Base-by-base conservation (phyloP, 305 asterid species). In the Withania somnifera region DNA sequence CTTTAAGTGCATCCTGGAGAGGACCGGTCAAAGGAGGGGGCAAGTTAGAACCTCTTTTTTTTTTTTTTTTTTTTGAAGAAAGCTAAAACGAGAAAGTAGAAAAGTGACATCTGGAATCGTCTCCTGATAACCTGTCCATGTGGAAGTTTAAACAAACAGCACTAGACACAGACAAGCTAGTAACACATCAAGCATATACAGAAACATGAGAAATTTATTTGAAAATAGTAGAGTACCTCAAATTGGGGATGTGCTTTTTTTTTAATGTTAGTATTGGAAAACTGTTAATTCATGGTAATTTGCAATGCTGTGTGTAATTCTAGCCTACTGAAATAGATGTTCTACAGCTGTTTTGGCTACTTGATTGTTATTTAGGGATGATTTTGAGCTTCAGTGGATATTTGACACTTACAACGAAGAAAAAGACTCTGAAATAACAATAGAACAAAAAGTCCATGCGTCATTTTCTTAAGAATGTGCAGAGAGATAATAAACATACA, bases 1-100 rank as follows among this genome's bases (percentile, higher is more conserved):
- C 95, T 83, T 90, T 90, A 58, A 89, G 50, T 80, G 95, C 93
- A 86, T 78, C 95, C 97, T 93, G 77, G 36, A 76, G 73, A 82
- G 81, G 87, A 58, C 40, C 64, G 24, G 36, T 67, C 52, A 75
- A 60, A 17, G 73, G 4, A 50, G 24, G 28, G 67, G 36, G 67
- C 9, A 77, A 81, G 78, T 14, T 68, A 47, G 69, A 22, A 71
- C 64, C n/a, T n/a, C n/a, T 36, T 34, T 34, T 34, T 2, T 36
- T 36, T 47, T 42, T 71, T 45, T 24, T 36, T 9, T 36, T 20
- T 67, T 36, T 67, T 14, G 2, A 8, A 3, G 40, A 45, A 71
- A 45, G 22, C 8, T 71, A 71, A 73, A 75, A 47, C 17, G 5
- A 8, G 40, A 47, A 47, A 75, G 79, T 28, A 15, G 56, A 75